Percentiles rank a stretch among this genome's conserved stretches.
Evolutionary conservation across 805 yeast genomes (phyloP).

Genomic region (Aciculoconidium aculeatum): DNA sequence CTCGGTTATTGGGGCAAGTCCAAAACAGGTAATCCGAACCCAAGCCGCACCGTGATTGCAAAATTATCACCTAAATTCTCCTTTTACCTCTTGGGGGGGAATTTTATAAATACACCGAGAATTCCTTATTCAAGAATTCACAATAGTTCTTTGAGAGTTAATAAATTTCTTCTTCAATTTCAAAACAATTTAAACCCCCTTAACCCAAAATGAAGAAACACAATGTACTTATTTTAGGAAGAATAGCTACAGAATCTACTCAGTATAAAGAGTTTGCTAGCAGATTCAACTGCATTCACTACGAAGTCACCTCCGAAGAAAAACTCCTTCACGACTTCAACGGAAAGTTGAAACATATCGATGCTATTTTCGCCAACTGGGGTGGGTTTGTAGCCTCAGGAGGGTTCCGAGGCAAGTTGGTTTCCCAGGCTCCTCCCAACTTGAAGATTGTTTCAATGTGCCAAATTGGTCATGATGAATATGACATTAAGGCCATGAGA

Average conservation of each 20-base stretch:
- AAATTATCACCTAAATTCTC: no score
- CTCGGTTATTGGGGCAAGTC: no score
- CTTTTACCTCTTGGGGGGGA: no score
- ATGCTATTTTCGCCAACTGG: constrained; percentile 22
- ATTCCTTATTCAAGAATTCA: no score
- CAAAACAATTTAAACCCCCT: no score
- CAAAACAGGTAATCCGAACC: no score
- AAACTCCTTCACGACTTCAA: constrained; percentile 14
- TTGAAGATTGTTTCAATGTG: constrained; percentile 18
- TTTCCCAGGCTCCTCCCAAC: constrained; percentile 13
- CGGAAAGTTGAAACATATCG: constrained; percentile 12
- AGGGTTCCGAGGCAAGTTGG: constrained; percentile 17
- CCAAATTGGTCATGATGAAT: constrained; percentile 20
- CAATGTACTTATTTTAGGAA: constrained; percentile 19
- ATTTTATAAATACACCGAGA: no score
- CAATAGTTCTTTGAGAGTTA: no score
- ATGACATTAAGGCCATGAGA: constrained; percentile 14
- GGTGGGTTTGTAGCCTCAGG: constrained; percentile 15
- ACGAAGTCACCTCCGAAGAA: constrained; percentile 11
- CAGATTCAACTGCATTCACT: constrained; percentile 15
- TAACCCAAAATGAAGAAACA: constrained; percentile 10
- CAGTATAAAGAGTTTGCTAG: constrained; percentile 13
- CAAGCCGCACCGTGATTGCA: no score
- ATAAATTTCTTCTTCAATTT: no score
- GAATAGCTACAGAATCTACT: constrained; percentile 12